Evolutionary conservation across 129 eudicot species (phyloP), one percentile per base, ranked within the genome.

Genomic region (Centrapalus pauciflorus): DNA sequence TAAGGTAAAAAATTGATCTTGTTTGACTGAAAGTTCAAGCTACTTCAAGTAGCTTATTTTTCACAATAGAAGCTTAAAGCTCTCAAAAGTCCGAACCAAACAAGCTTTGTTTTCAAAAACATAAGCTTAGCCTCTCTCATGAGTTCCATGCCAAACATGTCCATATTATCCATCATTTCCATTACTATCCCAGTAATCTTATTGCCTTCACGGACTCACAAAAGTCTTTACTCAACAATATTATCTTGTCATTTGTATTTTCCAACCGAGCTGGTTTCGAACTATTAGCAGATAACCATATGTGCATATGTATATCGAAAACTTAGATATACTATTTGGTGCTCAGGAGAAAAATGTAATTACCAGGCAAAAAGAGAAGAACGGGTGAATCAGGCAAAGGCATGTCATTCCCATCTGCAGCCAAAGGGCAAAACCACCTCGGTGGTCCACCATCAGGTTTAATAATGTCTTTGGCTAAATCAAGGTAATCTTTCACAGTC

Each of bases 361-460:
- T 84, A 94, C 97, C 99, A 0, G 95, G 99, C 86, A 94, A 77
- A 85, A 84, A 94, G 49, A 94, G 72, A 73, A 94, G 96, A 59
- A 94, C 55, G 0, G 97, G 99, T 7, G 95, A 87, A 77, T 78
- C 58, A 5, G 78, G 70, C 28, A 89, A 54, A 26, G 90, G 99
- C 12, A 16, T 32, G 28, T 75, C 74, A 49, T 66, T 66, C 45
- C 84, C 80, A 40, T 86, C 95, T 17, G 81, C 80, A 13, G 72
- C 79, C 10, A 89, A 63, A 0, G 99, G 97, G 76, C 86, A 80
- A 85, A 94, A 84, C 99, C 99, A 94, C 74, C 99, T 69, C 0
- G 93, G 86, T 2, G 97, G 93, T 35, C 99, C 99, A 35, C 93
- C 99, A 33, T 89, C 95, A 3, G 95, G 83, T 65, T 81, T 89